Conservation (phyloP, 345 rosid species). For the Fremontodendron californicum region DNA sequence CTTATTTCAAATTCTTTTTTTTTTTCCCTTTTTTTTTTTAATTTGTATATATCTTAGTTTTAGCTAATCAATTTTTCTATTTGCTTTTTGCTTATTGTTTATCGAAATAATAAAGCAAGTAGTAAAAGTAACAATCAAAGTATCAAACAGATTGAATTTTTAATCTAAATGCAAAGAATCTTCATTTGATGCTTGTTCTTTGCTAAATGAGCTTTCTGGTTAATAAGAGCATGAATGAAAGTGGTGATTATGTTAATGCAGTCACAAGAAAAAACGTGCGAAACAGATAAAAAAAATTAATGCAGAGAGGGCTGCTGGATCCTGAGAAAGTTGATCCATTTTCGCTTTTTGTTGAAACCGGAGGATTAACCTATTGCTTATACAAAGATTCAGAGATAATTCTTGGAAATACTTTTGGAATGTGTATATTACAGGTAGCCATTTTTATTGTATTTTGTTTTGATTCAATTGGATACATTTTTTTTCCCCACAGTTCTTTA, state of each 20-base stretch:
- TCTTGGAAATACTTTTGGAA: slow-evolving; percentile 93
- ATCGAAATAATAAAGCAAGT: neutral
- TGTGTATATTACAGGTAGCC: slow-evolving; percentile 91
- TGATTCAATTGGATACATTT: neutral
- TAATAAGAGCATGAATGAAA: neutral
- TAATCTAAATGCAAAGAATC: too few species aligned
- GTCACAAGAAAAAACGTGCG: slow-evolving; percentile 82
- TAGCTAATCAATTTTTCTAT: neutral
- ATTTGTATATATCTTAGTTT: neutral
- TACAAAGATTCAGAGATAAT: slow-evolving; percentile 87
- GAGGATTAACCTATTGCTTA: slow-evolving; percentile 78
- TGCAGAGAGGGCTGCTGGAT: slow-evolving; percentile 86
- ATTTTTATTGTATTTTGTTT: slow-evolving; percentile 1
- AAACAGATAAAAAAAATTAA: slow-evolving; percentile 80
- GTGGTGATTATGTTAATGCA: slow-evolving; percentile 34
- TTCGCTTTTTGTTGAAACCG: slow-evolving; percentile 80
- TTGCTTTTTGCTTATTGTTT: too few species aligned
- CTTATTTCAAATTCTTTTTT: too few species aligned
- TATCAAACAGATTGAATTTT: too few species aligned
- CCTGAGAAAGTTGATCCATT: slow-evolving; percentile 94
- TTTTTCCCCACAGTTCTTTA: slow-evolving; percentile 1
- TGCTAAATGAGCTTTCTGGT: neutral
- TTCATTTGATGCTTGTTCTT: neutral
- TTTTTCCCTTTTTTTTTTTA: too few species aligned
- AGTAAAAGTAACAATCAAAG: neutral